Percentiles rank a stretch among this genome's conserved stretches.
Conservation (phyloP, 2,329 filamentous ascomycete species). For the Diaporthe citrichinensis region DNA sequence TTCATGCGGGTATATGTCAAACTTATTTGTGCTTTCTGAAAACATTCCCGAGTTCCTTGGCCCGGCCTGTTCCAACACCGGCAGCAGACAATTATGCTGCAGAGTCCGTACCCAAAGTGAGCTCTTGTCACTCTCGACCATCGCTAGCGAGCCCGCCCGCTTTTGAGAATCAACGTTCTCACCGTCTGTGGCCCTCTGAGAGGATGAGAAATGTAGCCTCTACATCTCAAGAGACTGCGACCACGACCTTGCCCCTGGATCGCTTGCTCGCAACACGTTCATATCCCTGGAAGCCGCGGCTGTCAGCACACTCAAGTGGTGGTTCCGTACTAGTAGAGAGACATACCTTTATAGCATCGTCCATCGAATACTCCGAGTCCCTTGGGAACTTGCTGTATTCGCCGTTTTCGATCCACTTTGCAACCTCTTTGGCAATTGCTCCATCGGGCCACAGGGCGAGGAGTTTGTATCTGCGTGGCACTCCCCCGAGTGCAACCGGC, state of each 20-base stretch:
- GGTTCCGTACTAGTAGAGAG: background rate
- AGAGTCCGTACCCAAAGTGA: background rate
- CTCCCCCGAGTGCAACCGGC: constrained; percentile 51
- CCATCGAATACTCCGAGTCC: constrained; percentile 51
- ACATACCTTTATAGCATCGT: constrained; percentile 49
- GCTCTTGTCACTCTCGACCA: no score
- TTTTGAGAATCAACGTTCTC: background rate
- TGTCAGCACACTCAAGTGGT: background rate
- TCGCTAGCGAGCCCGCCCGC: background rate
- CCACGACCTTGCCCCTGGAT: constrained; percentile 52
- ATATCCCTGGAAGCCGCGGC: constrained; percentile 45
- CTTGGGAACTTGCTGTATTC: constrained; percentile 47
- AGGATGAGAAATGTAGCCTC: background rate
- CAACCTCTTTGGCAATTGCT: constrained; percentile 46
- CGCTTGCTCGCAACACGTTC: constrained; percentile 50
- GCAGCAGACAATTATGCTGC: background rate
- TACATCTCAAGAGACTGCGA: constrained; percentile 44
- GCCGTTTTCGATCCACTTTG: constrained; percentile 48
- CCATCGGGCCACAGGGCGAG: constrained; percentile 49
- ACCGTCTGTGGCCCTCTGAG: background rate
- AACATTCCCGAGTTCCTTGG: no score
- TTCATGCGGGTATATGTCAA: background rate
- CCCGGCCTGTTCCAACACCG: background rate
- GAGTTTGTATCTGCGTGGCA: constrained; percentile 49
- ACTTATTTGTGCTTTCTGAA: background rate